Conservation (phyloP, 345 rosid genomes). For the Moringa oleifera region DNA sequence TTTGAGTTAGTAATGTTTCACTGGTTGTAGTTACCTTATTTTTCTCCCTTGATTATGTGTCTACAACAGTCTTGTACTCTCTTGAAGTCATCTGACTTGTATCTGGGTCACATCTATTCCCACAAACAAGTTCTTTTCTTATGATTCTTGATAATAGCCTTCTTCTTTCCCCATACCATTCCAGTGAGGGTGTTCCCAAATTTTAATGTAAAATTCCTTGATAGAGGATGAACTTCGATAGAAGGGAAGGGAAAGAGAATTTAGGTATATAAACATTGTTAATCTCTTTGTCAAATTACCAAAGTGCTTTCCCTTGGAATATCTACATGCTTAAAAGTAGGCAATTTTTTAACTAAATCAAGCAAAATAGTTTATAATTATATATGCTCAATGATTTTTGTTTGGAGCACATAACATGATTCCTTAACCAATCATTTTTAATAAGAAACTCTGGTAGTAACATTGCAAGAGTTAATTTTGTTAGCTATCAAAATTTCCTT, state of each 20-base stretch:
- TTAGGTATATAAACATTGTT: no score
- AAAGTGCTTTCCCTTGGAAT: neutral
- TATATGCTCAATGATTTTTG: no score
- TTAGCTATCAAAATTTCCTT: no score
- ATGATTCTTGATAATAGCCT: no score
- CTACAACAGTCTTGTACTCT: neutral
- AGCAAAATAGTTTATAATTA: no score
- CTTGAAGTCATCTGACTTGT: neutral
- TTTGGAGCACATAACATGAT: no score
- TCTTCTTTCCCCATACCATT: neutral
- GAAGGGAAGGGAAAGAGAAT: no score
- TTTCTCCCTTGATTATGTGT: neutral
- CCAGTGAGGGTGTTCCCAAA: neutral
- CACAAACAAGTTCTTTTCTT: neutral
- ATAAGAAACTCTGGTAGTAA: no score
- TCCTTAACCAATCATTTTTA: no score
- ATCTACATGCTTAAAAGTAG: neutral
- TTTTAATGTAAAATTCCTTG: neutral
- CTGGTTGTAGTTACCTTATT: neutral
- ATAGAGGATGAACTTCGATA: neutral
- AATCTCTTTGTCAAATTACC: no score
- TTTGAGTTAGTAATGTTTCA: neutral
- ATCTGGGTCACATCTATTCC: neutral
- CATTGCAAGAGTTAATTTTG: no score
- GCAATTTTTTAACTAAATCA: no score